Base-by-base conservation (phyloP, 257 asterid species). In the Ophiorrhiza pumila region DNA sequence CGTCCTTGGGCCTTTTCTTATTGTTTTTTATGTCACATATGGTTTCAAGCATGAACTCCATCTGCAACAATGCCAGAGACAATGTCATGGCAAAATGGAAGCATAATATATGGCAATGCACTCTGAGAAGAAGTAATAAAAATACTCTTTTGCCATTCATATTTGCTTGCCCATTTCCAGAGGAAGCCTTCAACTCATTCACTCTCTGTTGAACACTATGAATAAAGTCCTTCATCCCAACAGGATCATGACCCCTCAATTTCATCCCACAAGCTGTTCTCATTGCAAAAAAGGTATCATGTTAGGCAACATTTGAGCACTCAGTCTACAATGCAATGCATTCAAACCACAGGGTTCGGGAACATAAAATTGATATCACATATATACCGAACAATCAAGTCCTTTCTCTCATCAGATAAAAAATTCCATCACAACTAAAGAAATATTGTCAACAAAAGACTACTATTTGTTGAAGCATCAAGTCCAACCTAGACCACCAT, bases 11-110 rank as follows among this genome's bases (percentile, higher is more conserved):
- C 83, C 76, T 89, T 76, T 81, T 84, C 77, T 86, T 95, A 68
- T 95, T 95, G 97, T 95, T 95, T 87, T 95, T 95, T 62, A 95
- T 90, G 67, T 95, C 99, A 37, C 87, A 89, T 80, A 95, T 89
- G 29, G 91, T 86, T 75, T 92, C 96, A 74, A 95, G 84, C 98
- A 95, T 92, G 80, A 92, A 92, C 76, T 86, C 95, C 95, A 95
- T 89, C 98, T 95, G 89, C 82, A 79, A 53, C 81, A 78, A 77
- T 52, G 46, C 53, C 39, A 74, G 49, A 57, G 49, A 8, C n/a
- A 29, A 61, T 34, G 35, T 52, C 23, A 71, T 25, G 60, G 83
- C 73, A 60, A 82, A 71, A 70, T 58, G 64, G 68, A 71, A 35
- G 59, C 45, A 58, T 27, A 75, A 80, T 74, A 61, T 34, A 47